These are phyloP conservation scores for Trichoderma guizhouense DNA, from an alignment of 2,329 filamentous ascomycete species.

Conservation along the genomic window DNA sequence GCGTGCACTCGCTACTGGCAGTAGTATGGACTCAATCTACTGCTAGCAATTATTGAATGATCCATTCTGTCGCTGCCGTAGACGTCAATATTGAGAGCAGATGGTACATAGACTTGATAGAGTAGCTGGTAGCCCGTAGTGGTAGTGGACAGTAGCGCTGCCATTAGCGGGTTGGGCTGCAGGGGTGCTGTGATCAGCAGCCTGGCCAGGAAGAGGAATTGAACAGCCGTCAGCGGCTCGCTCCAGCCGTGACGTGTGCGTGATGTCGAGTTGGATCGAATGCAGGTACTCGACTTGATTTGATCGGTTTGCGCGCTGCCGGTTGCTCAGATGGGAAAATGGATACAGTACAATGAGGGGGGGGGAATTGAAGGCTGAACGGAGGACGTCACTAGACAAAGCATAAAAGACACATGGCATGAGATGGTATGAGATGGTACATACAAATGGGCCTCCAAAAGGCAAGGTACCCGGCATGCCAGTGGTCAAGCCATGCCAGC, in stretches of 20 bases:
- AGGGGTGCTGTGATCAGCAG: slow-evolving; percentile 10
- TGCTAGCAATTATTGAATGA: not conserved
- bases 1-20: not conserved
- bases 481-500: not conserved
- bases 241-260: slow-evolving; percentile 2
- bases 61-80: not conserved
- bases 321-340: not conserved
- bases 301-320: not conserved
- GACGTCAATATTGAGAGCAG: not conserved
- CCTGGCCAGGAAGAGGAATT: not conserved
- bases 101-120: too few species aligned
- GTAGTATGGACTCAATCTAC: too few species aligned
- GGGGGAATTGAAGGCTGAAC: not conserved
- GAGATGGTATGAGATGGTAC: not conserved
- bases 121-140: too few species aligned
- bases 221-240: not conserved
- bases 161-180: slow-evolving; percentile 6
- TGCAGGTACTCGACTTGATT: not conserved
- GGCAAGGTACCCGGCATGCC: not conserved
- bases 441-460: not conserved
- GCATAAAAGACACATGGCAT: not conserved
- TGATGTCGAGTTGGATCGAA: slow-evolving; percentile 1
- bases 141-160: not conserved
- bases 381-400: not conserved
- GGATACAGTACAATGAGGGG: not conserved